Percentiles rank a stretch among this genome's conserved stretches.
Evolutionary conservation across 192 early-diverging fungal genomes (phyloP).

Genomic region (Chytriomyces sp.): DNA sequence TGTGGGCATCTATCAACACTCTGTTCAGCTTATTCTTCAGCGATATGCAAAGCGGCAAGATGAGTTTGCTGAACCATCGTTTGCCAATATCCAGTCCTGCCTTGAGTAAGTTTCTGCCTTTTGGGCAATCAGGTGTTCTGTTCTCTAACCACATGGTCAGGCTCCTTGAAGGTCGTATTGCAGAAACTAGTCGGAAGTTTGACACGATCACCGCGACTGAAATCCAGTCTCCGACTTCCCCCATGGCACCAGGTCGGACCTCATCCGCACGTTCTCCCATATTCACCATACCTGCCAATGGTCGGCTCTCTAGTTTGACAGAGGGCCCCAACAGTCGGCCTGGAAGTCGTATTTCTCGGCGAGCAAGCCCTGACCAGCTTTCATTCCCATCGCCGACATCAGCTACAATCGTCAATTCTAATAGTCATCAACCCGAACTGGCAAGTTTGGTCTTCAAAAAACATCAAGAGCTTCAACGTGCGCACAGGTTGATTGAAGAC

Average conservation of each 20-base stretch:
- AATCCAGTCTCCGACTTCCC: neutral
- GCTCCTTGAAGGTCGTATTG: neutral
- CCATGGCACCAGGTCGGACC: neutral
- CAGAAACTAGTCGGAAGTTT: neutral
- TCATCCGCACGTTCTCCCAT: neutral
- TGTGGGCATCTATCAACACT: neutral
- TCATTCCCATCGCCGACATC: neutral
- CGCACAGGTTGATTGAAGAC: neutral
- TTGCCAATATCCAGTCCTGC: neutral
- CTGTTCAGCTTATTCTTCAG: neutral
- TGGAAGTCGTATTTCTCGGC: neutral
- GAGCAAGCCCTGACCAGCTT: neutral
- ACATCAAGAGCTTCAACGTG: neutral
- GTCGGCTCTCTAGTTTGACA: neutral
- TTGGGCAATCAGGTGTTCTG: neutral
- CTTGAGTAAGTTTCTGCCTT: slow-evolving; percentile 2
- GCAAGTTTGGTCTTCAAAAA: neutral
- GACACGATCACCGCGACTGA: neutral
- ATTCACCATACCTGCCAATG: neutral
- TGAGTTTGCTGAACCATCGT: neutral
- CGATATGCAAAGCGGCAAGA: neutral
- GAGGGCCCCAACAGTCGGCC: neutral
- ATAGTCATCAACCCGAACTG: neutral
- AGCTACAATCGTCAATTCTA: neutral
- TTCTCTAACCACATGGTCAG: neutral